Percentiles rank a stretch among this genome's conserved stretches.
Conservation (phyloP, 108 stramenopile species). For the Fistulifera pelliculosa region DNA sequence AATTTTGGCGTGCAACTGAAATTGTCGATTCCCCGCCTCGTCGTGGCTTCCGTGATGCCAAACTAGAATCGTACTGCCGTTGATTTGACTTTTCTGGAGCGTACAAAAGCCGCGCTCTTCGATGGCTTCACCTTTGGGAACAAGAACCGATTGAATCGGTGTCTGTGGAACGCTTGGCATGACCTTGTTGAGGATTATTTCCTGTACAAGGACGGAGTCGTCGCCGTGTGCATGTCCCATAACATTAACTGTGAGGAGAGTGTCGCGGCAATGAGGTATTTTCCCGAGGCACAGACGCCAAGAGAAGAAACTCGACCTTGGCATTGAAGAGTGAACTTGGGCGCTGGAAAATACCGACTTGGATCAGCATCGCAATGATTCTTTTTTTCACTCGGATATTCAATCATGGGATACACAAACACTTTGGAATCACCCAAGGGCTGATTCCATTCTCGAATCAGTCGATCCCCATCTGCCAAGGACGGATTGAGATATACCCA, state of each 20-base stretch:
- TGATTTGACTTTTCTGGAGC: constrained; percentile 29
- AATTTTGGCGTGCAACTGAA: constrained; percentile 36
- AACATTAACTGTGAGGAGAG: constrained; percentile 6
- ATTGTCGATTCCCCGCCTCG: constrained; percentile 11
- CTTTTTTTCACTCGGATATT: neutral
- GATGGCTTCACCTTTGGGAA: constrained; percentile 34
- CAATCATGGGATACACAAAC: constrained; percentile 17
- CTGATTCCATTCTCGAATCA: neutral
- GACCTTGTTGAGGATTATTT: neutral
- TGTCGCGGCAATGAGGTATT: constrained; percentile 38
- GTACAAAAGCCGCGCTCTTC: constrained; percentile 48
- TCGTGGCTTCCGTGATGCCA: constrained; percentile 16
- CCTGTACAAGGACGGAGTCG: neutral
- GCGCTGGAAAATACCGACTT: constrained; percentile 23
- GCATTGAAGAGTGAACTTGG: constrained; percentile 21
- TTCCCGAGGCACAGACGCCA: constrained; percentile 29
- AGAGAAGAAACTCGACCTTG: constrained; percentile 35
- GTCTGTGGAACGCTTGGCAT: neutral
- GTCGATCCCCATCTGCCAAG: neutral
- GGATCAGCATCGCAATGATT: neutral
- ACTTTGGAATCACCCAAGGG: neutral
- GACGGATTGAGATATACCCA: constrained; percentile 25
- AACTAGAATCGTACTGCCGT: constrained; percentile 40
- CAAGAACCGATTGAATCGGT: constrained; percentile 1
- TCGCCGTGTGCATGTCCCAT: no score